Evolutionary conservation across 78 protist species (phyloP).

Genomic region (Cavenderia fasciculata): DNA sequence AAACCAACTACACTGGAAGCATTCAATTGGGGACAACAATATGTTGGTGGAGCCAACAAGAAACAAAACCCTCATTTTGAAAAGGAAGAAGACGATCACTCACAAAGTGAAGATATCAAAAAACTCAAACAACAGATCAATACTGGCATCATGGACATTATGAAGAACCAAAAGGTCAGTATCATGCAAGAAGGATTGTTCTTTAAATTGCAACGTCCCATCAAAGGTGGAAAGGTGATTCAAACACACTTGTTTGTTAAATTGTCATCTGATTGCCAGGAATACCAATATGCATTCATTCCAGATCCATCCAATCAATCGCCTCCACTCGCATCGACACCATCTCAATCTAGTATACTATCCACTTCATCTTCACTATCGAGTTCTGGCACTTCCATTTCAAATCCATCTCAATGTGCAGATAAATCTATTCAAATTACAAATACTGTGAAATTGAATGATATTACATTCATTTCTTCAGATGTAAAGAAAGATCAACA

Average conservation of each 20-base stretch:
- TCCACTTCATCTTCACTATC: too few species aligned
- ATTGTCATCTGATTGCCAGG: background rate
- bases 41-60: constrained; percentile 2
- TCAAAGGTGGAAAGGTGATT: constrained; percentile 5
- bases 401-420: too few species aligned
- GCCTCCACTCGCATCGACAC: background rate
- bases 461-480: background rate
- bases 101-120: constrained; percentile 29
- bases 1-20: constrained; percentile 68
- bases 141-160: background rate
- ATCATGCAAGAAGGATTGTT: constrained; percentile 14
- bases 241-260: constrained; percentile 6
- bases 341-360: background rate
- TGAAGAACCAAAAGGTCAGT: constrained; percentile 23
- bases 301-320: background rate
- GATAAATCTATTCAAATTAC: too few species aligned
- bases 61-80: background rate
- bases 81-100: background rate
- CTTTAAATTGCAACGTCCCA: constrained; percentile 37
- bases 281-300: background rate
- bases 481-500: background rate
- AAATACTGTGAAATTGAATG: background rate
- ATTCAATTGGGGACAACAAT: constrained; percentile 8
- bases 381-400: too few species aligned
- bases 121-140: background rate